Conservation (phyloP, 1,284 basidiomycete genomes). For the Stygiomarasmius scandens region DNA sequence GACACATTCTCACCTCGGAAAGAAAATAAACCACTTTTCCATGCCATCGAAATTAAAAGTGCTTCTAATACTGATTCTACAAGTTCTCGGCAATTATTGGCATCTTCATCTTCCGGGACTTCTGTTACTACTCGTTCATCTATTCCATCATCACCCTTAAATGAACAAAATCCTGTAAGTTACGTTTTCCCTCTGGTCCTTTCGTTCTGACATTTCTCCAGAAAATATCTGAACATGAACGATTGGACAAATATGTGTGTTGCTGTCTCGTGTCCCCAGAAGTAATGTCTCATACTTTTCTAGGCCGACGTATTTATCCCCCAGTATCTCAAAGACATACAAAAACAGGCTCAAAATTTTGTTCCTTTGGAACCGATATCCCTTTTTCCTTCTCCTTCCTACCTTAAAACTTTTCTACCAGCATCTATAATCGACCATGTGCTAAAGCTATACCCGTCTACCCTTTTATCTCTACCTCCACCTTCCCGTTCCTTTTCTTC, state of each 20-base stretch:
- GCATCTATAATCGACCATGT: slow-evolving; percentile 26
- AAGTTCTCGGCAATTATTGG: slow-evolving; percentile 17
- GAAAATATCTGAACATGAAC: slow-evolving; percentile 20
- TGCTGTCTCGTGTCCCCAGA: too few relatives aligned
- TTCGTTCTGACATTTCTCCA: slow-evolving; percentile 11
- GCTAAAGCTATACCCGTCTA: slow-evolving; percentile 9
- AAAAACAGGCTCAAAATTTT: slow-evolving; percentile 43
- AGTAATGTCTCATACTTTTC: too few relatives aligned
- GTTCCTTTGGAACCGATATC: slow-evolving; percentile 41
- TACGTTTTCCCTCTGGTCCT: not conserved
- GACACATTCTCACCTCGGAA: slow-evolving; percentile 28
- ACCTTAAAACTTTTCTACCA: slow-evolving; percentile 33
- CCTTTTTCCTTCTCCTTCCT: slow-evolving; percentile 40
- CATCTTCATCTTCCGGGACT: slow-evolving; percentile 25
- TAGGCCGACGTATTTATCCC: slow-evolving; percentile 49
- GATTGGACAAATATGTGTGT: slow-evolving; percentile 44
- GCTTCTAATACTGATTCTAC: not conserved
- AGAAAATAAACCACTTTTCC: slow-evolving; percentile 21
- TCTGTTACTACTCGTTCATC: slow-evolving; percentile 3
- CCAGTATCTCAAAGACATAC: slow-evolving; percentile 47
- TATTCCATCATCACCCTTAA: not conserved
- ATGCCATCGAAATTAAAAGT: slow-evolving; percentile 14
- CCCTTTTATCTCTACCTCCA: slow-evolving; percentile 29
- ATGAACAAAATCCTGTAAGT: slow-evolving; percentile 2
- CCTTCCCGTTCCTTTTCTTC: slow-evolving; percentile 21